These are phyloP conservation scores for Exophiala sp. DNA, from an alignment of 2,329 filamentous ascomycete species.

Conservation along the genomic window DNA sequence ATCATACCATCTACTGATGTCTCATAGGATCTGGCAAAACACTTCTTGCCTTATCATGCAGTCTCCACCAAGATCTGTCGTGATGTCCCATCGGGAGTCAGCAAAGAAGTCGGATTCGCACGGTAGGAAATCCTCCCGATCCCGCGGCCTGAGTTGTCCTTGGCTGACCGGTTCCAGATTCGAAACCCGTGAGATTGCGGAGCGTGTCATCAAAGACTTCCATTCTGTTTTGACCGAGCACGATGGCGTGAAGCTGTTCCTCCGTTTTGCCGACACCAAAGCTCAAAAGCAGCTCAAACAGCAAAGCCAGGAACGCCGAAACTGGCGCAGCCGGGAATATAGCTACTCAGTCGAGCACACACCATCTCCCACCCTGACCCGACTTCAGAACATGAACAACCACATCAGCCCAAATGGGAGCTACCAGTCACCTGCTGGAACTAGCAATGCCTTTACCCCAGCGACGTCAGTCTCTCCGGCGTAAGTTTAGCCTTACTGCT, in stretches of 20 bases:
- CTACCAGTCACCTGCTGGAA: constrained; percentile 40
- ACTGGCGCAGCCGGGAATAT: constrained; percentile 95
- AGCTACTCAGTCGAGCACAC: constrained; percentile 52
- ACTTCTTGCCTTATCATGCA: constrained; percentile 54
- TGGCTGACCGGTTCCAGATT: constrained; percentile 55
- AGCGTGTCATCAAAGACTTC: constrained; percentile 79
- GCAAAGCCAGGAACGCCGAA: constrained; percentile 87
- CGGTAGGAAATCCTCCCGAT: constrained; percentile 58
- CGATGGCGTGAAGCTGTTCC: constrained; percentile 78
- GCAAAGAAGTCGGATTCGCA: constrained; percentile 94
- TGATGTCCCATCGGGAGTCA: constrained; percentile 76
- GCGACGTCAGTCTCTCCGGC: constrained; percentile 45
- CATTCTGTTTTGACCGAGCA: constrained; percentile 72
- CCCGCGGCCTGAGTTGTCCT: not conserved
- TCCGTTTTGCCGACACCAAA: constrained; percentile 94
- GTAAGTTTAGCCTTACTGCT: constrained; percentile 33
- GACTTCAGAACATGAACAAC: constrained; percentile 36
- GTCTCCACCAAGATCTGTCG: constrained; percentile 93
- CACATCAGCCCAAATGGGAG: constrained; percentile 41
- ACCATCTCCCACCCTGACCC: constrained; percentile 41
- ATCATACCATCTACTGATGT: constrained; percentile 22
- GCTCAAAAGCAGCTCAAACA: constrained; percentile 96
- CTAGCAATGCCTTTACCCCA: constrained; percentile 42
- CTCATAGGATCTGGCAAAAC: constrained; percentile 66
- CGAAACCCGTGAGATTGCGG: constrained; percentile 79